Percentiles rank a stretch among this genome's conserved stretches.
These are phyloP conservation scores for Angomonas ambiguus DNA, from an alignment of 208 protist genomes.

Conservation along the genomic window DNA sequence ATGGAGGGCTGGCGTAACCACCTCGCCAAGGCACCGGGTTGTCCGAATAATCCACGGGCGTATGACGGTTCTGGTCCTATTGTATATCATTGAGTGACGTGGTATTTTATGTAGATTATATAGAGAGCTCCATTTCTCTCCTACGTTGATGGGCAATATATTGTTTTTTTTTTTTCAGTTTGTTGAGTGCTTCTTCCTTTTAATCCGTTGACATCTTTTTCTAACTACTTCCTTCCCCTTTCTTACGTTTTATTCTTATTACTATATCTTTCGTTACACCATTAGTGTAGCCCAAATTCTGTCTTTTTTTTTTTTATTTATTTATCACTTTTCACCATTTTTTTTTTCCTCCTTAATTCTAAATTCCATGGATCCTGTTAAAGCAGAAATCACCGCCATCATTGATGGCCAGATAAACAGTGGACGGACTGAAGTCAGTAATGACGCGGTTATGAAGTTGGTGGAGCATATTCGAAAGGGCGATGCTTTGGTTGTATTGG, in stretches of 20 bases:
- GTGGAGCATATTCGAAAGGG: conserved; percentile 68
- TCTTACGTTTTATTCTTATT: no score
- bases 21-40: conserved; percentile 69
- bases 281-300: conserved; percentile 4
- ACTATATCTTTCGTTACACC: no score
- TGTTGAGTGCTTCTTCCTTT: conserved; percentile 7
- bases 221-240: background rate
- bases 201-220: background rate
- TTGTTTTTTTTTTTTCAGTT: conserved; percentile 11
- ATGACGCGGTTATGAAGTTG: conserved; percentile 46
- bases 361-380: background rate
- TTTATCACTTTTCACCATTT: no score
- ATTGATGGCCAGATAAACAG: conserved; percentile 28
- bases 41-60: conserved; percentile 81
- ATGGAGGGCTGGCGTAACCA: conserved; percentile 76
- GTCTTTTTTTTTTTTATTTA: conserved; percentile 14
- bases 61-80: conserved; percentile 66
- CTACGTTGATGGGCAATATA: conserved; percentile 5
- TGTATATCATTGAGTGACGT: no score
- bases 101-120: background rate
- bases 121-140: background rate
- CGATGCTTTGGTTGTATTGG: conserved; percentile 50
- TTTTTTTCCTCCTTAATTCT: background rate
- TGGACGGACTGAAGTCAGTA: conserved; percentile 38
- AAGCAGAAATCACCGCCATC: conserved; percentile 20